These are phyloP conservation scores for Phytophthora litchii DNA, from an alignment of 352 stramenopile species.

Conservation along the genomic window DNA sequence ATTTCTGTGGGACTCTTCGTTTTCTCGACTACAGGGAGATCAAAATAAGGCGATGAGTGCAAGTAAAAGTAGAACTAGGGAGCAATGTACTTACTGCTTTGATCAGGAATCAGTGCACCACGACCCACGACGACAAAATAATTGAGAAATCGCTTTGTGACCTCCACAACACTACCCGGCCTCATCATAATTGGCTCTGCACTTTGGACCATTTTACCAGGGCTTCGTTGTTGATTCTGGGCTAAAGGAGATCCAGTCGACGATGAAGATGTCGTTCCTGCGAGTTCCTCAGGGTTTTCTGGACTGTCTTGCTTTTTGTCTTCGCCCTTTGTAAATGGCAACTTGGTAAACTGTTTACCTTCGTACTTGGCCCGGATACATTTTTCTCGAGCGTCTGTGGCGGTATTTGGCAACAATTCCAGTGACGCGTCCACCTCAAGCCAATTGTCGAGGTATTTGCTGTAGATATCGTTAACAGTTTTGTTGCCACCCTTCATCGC, in stretches of 20 bases:
- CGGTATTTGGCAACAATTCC: constrained; percentile 42
- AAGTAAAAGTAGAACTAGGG: neutral
- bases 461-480: constrained; percentile 59
- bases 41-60: neutral
- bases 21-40: constrained; percentile 56
- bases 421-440: constrained; percentile 44
- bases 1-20: constrained; percentile 76
- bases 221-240: constrained; percentile 51
- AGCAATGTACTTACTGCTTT: constrained; percentile 56
- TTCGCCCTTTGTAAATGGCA: constrained; percentile 36
- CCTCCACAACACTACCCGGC: constrained; percentile 65
- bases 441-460: constrained; percentile 65
- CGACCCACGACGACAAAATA: constrained; percentile 85
- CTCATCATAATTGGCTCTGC: constrained; percentile 45
- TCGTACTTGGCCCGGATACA: constrained; percentile 80
- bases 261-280: constrained; percentile 25
- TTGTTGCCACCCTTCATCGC: constrained; percentile 84
- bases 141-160: constrained; percentile 83
- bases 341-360: constrained; percentile 63
- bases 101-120: constrained; percentile 58
- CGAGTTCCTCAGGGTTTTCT: constrained; percentile 51
- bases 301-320: constrained; percentile 64
- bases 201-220: constrained; percentile 27
- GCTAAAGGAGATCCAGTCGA: constrained; percentile 11
- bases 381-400: constrained; percentile 51